Evolutionary conservation across 805 yeast species (phyloP), one percentile per base, ranked within the genome.

Genomic region (Saccharomycopsis oosterbeekiorum): DNA sequence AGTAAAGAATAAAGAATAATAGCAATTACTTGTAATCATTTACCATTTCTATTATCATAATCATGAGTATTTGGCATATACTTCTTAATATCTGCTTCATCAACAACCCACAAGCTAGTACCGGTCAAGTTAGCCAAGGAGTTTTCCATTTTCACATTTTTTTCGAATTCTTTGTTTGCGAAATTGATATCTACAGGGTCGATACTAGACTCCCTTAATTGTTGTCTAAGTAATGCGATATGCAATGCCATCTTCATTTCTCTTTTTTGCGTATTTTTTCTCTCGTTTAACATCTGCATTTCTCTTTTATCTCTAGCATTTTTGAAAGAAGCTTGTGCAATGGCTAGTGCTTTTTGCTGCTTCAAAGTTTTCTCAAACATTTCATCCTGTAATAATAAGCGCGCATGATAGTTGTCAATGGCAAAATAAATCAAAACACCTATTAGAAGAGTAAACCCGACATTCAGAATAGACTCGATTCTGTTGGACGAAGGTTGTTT

Each of bases 191-290:
- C 75, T 9, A 78, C 78, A 15, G 91, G 90, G n/a, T 79, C 80
- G 11, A 78, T 60, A 0, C 87, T 88, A 2, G 70, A 67, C n/a
- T 84, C 86, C 1, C 71, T 66, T 60, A 86, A 72, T 68, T 86
- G 90, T 66, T 83, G 77, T 58, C 88, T 74, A 40, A 86, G 71
- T 70, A 86, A 70, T 1, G 88, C 89, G 50, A 86, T 78, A 68
- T 86, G 93, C 68, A 85, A 73, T 4, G 80, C 77, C 86, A 85
- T 81, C 71, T 82, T 84, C 74, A 75, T 79, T 68, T 75, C 85
- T 63, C 76, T 75, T 70, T 70, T 78, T 67, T 71, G 75, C n/a
- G 73, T 74, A 12, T 75, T 77, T 59, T 76, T 75, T 17, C 86
- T 72, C 64, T 82, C 85, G 64, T 80, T 78, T 36, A 82, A 67